Conservation (phyloP, 202 grass and related monocot species). For the Saccharum hybrid region DNA sequence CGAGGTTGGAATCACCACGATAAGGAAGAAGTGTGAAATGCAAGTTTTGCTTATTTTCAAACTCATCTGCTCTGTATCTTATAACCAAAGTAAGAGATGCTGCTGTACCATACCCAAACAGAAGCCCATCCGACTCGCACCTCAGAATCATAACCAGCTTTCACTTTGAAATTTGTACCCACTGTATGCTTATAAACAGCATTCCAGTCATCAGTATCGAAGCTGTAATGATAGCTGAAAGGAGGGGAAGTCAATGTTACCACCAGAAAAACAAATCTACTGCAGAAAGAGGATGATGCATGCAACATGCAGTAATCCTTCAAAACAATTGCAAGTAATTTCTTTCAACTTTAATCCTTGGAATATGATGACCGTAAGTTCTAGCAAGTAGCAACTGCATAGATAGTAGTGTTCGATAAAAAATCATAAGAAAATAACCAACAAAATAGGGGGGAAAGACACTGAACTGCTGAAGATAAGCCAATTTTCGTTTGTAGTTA, state of each 20-base stretch:
- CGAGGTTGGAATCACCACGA: constrained; percentile 1
- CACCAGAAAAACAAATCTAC: constrained; percentile 1
- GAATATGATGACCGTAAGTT: constrained; percentile 13
- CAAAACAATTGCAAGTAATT: not conserved
- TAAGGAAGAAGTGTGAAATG: not conserved
- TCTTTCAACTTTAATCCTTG: constrained; percentile 6
- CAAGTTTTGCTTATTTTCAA: constrained; percentile 22
- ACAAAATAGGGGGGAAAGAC: not conserved
- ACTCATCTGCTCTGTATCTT: constrained; percentile 17
- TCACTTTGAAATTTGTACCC: constrained; percentile 83
- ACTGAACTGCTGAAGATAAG: not conserved
- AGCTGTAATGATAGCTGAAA: constrained; percentile 78
- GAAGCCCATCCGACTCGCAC: constrained; percentile 82
- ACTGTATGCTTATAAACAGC: constrained; percentile 85
- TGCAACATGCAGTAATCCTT: constrained; percentile 16
- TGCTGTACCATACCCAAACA: constrained; percentile 71
- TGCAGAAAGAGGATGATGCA: constrained; percentile 23
- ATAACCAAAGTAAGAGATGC: constrained; percentile 31
- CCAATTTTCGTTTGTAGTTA: not conserved
- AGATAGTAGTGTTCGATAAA: not conserved
- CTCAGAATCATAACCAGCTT: constrained; percentile 97
- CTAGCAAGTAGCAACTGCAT: not conserved
- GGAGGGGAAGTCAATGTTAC: constrained; percentile 22
- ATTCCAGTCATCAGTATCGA: constrained; percentile 73
- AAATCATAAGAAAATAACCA: constrained; percentile 19